Evolutionary conservation across 179 eudicot genomes (phyloP).

Genomic region (Carnegiea gigantea): DNA sequence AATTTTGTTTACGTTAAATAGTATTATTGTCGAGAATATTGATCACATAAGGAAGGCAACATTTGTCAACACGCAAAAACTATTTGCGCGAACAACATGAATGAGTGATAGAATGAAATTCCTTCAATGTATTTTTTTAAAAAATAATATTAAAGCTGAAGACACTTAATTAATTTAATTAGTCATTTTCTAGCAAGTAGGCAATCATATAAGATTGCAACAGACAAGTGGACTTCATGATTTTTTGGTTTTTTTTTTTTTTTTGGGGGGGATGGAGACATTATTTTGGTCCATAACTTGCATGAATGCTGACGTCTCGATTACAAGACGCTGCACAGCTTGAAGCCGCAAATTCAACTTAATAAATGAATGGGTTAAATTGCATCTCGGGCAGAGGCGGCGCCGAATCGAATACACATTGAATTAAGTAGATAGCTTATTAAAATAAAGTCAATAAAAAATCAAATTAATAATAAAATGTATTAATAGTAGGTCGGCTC

Average conservation of each 20-base stretch:
- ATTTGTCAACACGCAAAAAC: background rate
- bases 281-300: background rate
- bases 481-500: no score
- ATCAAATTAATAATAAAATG: no score
- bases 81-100: no score
- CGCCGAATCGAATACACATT: background rate
- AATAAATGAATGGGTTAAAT: background rate
- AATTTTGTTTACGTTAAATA: background rate
- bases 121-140: background rate
- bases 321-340: background rate
- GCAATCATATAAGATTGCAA: background rate
- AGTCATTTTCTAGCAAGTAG: background rate
- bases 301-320: conserved; percentile 1
- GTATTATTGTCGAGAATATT: background rate
- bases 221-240: conserved; percentile 1
- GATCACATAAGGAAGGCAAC: background rate
- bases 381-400: background rate
- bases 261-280: background rate
- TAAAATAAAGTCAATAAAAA: no score
- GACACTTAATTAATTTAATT: background rate
- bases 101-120: background rate
- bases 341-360: background rate
- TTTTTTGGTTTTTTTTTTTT: background rate
- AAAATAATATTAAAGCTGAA: background rate
- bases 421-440: no score